Percentiles rank a stretch among this genome's conserved stretches.
These are phyloP conservation scores for Vanrija sp. DNA, from an alignment of 1,284 basidiomycete genomes.

Conservation along the genomic window DNA sequence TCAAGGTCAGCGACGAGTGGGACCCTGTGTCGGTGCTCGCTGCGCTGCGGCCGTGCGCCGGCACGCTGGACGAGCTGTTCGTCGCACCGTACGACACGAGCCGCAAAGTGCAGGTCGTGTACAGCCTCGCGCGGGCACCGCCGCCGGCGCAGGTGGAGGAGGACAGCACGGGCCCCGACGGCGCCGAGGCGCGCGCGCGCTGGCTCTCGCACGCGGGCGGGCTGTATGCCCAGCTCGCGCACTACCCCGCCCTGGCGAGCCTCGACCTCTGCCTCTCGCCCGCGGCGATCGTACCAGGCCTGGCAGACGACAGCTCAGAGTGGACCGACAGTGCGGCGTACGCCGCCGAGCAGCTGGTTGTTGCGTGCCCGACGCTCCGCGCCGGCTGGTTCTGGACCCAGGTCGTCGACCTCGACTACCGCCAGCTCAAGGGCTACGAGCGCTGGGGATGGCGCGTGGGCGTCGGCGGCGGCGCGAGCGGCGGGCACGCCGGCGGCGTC, in stretches of 20 bases:
- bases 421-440: constrained; percentile 7
- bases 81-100: constrained; percentile 5
- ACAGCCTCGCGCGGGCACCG: background rate
- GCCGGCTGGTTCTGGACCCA: constrained; percentile 11
- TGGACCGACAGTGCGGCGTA: background rate
- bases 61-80: background rate
- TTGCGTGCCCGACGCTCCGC: background rate
- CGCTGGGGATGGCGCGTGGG: constrained; percentile 2
- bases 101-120: constrained; percentile 6
- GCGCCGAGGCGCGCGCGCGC: background rate
- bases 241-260: background rate
- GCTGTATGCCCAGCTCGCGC: background rate
- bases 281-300: background rate
- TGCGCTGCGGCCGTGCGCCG: background rate
- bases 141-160: background rate
- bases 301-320: background rate
- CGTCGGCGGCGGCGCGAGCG: too few species aligned
- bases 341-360: background rate
- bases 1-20: constrained; percentile 4
- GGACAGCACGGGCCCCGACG: too few species aligned
- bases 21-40: background rate
- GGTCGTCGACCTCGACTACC: constrained; percentile 9
- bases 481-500: background rate
- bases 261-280: constrained; percentile 8
- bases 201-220: background rate